Percentiles rank a stretch among this genome's conserved stretches.
These are phyloP conservation scores for Scorias spongiosa DNA, from an alignment of 2,329 filamentous ascomycete species.

Conservation along the genomic window DNA sequence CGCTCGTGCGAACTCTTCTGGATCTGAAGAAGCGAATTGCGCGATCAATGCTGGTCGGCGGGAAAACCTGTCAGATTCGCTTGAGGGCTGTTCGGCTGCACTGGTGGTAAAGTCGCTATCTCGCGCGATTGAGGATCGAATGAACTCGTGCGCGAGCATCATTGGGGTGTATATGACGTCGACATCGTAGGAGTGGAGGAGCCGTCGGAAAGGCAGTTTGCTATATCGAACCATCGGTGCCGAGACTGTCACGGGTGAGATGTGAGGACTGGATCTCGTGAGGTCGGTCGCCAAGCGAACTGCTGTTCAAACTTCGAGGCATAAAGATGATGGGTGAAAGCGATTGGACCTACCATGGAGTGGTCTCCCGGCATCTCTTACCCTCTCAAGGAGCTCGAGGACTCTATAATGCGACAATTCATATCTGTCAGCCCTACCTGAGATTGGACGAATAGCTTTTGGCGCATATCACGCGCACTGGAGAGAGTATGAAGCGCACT, in stretches of 20 bases:
- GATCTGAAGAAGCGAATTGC: slow-evolving; percentile 50
- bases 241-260: slow-evolving; percentile 23
- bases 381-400: slow-evolving; percentile 38
- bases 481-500: too few species aligned
- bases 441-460: too few species aligned
- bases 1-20: slow-evolving; percentile 47
- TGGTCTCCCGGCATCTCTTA: slow-evolving; percentile 37
- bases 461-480: too few species aligned
- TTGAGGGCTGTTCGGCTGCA: slow-evolving; percentile 30
- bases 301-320: too few species aligned
- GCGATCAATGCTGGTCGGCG: slow-evolving; percentile 37
- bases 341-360: slow-evolving; percentile 27
- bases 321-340: neutral
- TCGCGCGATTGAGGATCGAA: slow-evolving; percentile 17
- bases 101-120: slow-evolving; percentile 47
- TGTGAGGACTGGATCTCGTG: neutral
- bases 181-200: slow-evolving; percentile 47
- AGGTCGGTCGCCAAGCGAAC: too few species aligned
- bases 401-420: slow-evolving; percentile 2
- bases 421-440: too few species aligned
- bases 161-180: slow-evolving; percentile 60
- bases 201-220: slow-evolving; percentile 54
- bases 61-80: slow-evolving; percentile 2
- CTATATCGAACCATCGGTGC: slow-evolving; percentile 52
- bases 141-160: slow-evolving; percentile 29